Base-by-base conservation (phyloP, 2,329 filamentous ascomycete species). In the Anisogramma anomala region DNA sequence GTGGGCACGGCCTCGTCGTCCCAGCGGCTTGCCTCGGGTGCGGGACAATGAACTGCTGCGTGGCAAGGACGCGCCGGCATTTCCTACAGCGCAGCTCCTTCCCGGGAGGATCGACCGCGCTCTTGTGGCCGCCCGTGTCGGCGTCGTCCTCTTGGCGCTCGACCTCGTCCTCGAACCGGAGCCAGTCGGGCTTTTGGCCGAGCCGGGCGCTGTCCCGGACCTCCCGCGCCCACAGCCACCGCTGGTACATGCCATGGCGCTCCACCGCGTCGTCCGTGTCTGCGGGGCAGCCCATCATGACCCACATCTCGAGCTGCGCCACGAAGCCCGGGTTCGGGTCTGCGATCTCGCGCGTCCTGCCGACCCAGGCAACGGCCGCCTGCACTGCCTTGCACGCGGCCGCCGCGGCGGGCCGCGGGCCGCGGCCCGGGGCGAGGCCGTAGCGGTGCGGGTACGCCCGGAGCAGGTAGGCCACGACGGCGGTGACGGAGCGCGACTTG, bases 321-420 rank as follows among this genome's bases (percentile, higher is more conserved):
- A 89, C 87, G 69, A 98, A 98, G 20, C 88, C 89, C 23, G 77
- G 67, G 58, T 98, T 98, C 3, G 91, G 91, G 55, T 94, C 85
- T 46, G 82, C 88, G 41, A 91, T 74, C 13, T 82, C 76, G 28
- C 89, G 77, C 32, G 72, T 74, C 55, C 80, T 64, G 39, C 79
- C 77, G 37, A 96, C 67, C 50, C 81, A 71, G 19, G 69, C 66
- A 36, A 96, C 65, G 2, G 88, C 87, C 33, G 59, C 57, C n/a
- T 55, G 46, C 4, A 76, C 69, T 17, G 82, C 77, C 7, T 62
- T 58, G 4, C 49, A 42, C 2, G 68, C 63, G 3, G 63, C 64
- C 11, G 60, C 58, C 33, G 57, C 50, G 43, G 50, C n/a, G 52
- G 61, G 48, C 47, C 58, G 39, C 49, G 67, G 58, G 43, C 72